These are phyloP conservation scores for Gentiana dahurica DNA, from an alignment of 257 asterid species.

Conservation along the genomic window DNA sequence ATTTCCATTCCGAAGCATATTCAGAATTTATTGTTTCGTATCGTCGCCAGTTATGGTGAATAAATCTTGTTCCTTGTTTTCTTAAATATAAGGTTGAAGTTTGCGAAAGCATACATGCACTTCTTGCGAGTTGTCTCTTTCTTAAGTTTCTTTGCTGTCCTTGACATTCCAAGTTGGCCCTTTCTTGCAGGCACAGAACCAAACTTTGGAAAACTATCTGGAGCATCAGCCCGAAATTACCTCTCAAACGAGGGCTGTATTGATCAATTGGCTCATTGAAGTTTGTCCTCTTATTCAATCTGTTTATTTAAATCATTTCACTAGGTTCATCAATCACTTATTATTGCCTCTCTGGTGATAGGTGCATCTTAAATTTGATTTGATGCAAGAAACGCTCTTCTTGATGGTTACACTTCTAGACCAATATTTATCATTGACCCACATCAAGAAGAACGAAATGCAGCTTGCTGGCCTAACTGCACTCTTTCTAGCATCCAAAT, in stretches of 20 bases:
- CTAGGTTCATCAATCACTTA: constrained; percentile 11
- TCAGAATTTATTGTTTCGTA: too few species aligned
- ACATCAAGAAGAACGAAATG: constrained; percentile 63
- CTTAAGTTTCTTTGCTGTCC: constrained; percentile 3
- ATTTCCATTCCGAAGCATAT: too few species aligned
- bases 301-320: constrained; percentile 1
- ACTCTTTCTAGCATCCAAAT: constrained; percentile 87
- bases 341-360: constrained; percentile 16
- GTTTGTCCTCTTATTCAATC: constrained; percentile 25
- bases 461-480: constrained; percentile 95
- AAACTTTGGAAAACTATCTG: constrained; percentile 45
- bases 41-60: too few species aligned
- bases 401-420: constrained; percentile 71
- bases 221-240: constrained; percentile 50
- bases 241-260: constrained; percentile 84
- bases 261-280: constrained; percentile 96
- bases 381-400: constrained; percentile 94
- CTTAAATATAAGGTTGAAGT: too few species aligned
- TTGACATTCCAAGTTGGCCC: constrained; percentile 4
- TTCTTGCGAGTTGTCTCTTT: background rate
- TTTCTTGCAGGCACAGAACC: constrained; percentile 48
- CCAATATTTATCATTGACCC: constrained; percentile 51
- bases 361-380: constrained; percentile 73
- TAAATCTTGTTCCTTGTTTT: too few species aligned
- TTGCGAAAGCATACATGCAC: too few species aligned